These are phyloP conservation scores for Incumbomyces delicatus DNA, from an alignment of 2,329 filamentous ascomycete genomes.

Conservation along the genomic window DNA sequence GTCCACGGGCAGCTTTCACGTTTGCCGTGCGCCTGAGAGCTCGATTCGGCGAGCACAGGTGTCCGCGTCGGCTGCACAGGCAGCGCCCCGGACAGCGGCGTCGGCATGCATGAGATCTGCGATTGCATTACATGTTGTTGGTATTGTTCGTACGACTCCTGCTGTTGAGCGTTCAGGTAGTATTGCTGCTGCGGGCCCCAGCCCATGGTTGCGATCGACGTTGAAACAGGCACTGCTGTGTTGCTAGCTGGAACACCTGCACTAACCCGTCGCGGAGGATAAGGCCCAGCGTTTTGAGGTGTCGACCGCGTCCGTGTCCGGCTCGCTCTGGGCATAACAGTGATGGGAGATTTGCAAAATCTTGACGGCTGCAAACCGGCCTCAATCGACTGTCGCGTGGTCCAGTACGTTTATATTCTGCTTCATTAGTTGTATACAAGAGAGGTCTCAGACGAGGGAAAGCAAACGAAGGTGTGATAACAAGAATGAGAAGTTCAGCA, in stretches of 20 bases:
- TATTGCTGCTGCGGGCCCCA: slow-evolving; percentile 1
- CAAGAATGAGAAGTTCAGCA: not conserved
- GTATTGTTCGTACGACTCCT: not conserved
- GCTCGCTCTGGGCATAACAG: slow-evolving; percentile 6
- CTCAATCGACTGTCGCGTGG: not conserved
- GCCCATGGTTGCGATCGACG: not conserved
- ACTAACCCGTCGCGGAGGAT: not conserved
- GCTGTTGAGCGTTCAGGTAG: not conserved
- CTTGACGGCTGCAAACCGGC: not conserved
- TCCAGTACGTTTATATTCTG: slow-evolving; percentile 1
- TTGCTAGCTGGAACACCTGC: not conserved
- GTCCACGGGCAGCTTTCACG: slow-evolving; percentile 60
- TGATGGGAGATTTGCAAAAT: not conserved
- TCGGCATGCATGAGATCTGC: not conserved
- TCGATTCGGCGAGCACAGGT: not conserved
- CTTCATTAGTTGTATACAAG: not conserved
- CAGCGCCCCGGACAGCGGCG: slow-evolving; percentile 12
- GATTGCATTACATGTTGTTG: not conserved
- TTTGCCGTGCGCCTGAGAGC: slow-evolving; percentile 1
- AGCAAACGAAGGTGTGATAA: slow-evolving; percentile 4
- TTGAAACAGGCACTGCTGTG: slow-evolving; percentile 4
- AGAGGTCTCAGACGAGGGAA: not conserved
- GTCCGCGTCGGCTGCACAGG: slow-evolving; percentile 11
- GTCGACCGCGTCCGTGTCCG: slow-evolving; percentile 1
- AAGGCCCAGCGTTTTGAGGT: slow-evolving; percentile 3